phyloP scores from a whole-genome alignment of 192 early-diverging fungal species.

The Phlyctochytrium arcticum region DNA sequence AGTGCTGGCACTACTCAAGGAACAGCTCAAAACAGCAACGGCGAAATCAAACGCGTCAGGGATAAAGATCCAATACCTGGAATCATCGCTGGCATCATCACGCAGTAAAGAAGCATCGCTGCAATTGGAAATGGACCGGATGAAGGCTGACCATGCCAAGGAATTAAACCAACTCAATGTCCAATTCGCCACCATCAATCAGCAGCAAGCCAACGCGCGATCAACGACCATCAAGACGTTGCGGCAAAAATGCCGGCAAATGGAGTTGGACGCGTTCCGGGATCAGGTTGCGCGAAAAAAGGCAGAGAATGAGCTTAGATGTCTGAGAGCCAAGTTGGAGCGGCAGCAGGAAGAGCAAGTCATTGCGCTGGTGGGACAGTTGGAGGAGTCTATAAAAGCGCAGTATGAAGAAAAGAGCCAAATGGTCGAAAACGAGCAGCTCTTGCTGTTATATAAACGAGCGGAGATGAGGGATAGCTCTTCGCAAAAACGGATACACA shows the following conservation, averaged over 20 bases:
- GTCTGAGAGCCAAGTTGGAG: background rate
- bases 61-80: background rate
- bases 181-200: background rate
- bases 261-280: background rate
- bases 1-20: background rate
- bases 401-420: background rate
- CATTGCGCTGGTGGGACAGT: background rate
- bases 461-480: background rate
- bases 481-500: background rate
- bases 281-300: background rate
- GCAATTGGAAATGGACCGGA: background rate
- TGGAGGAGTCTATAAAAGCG: background rate
- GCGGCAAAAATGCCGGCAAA: background rate
- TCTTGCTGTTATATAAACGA: background rate
- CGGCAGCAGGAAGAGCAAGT: background rate
- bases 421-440: background rate
- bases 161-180: background rate
- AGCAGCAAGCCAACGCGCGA: background rate
- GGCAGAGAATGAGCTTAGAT: background rate
- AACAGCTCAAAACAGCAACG: background rate
- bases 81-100: background rate
- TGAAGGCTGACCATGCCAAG: background rate
- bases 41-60: background rate
- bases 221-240: background rate
- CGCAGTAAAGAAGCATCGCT: background rate